Evolutionary conservation across 495 filamentous ascomycete genomes (phyloP).

Genomic region (Elasticomyces elasticus): DNA sequence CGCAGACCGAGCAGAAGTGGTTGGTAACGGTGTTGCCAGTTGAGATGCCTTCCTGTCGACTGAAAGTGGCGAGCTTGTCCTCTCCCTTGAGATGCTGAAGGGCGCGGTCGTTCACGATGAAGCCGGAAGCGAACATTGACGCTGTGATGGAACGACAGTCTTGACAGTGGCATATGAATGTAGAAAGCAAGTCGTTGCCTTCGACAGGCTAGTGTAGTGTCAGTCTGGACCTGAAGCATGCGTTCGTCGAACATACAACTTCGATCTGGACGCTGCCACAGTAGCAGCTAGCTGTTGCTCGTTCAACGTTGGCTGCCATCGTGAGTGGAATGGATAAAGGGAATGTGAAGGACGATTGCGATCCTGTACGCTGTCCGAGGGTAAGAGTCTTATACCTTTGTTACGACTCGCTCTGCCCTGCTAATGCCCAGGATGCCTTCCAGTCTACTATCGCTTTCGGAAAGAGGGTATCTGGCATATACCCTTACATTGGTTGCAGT

Average conservation of each 20-base stretch:
- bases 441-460: no score
- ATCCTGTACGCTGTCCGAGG: no score
- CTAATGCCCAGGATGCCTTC: no score
- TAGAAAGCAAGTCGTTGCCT: slow-evolving; percentile 36
- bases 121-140: slow-evolving; percentile 49
- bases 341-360: background rate
- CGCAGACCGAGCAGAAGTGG: slow-evolving; percentile 45
- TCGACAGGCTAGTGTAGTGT: slow-evolving; percentile 15
- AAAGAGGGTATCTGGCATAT: no score
- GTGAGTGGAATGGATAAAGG: background rate
- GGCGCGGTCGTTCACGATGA: slow-evolving; percentile 36
- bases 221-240: background rate
- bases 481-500: no score
- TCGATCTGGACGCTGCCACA: slow-evolving; percentile 45
- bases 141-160: slow-evolving; percentile 51
- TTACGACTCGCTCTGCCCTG: no score
- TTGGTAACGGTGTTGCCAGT: slow-evolving; percentile 42
- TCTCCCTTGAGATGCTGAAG: slow-evolving; percentile 41
- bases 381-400: no score
- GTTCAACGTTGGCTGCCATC: background rate
- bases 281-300: slow-evolving; percentile 45
- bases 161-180: slow-evolving; percentile 47
- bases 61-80: slow-evolving; percentile 35
- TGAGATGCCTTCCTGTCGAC: slow-evolving; percentile 33
- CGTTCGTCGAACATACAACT: slow-evolving; percentile 32